These are phyloP conservation scores for Trichoderma erinaceum DNA, from an alignment of 495 filamentous ascomycete species.

Conservation along the genomic window DNA sequence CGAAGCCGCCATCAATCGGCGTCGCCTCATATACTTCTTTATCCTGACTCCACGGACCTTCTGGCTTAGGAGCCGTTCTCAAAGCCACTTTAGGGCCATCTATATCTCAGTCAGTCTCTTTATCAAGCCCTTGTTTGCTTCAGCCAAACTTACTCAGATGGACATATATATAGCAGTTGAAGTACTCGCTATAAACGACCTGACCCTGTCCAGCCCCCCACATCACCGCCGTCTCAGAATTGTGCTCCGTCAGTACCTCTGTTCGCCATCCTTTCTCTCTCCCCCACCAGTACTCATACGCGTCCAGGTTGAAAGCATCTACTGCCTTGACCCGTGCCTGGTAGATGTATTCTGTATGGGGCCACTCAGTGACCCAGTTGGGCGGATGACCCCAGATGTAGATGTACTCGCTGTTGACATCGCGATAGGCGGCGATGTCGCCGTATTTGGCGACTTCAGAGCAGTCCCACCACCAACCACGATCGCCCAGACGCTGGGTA, in stretches of 20 bases:
- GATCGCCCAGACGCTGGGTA: constrained; percentile 26
- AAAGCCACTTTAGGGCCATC: constrained; percentile 23
- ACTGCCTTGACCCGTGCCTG: constrained; percentile 30
- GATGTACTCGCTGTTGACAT: constrained; percentile 30
- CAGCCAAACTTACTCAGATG: constrained; percentile 24
- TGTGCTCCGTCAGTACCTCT: constrained; percentile 24
- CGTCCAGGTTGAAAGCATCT: constrained; percentile 27
- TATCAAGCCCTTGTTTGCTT: not conserved
- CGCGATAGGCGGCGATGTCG: constrained; percentile 31
- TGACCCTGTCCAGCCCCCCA: constrained; percentile 31
- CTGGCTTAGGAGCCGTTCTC: constrained; percentile 25
- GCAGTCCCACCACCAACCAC: constrained; percentile 32
- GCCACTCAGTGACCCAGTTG: constrained; percentile 21
- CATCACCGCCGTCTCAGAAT: constrained; percentile 27
- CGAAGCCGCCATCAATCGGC: constrained; percentile 26
- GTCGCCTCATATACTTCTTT: constrained; percentile 27
- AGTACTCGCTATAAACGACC: constrained; percentile 29
- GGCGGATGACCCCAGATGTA: constrained; percentile 33
- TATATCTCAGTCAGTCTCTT: constrained; percentile 4
- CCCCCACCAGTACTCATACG: constrained; percentile 37
- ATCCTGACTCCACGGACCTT: constrained; percentile 34
- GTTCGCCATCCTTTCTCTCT: constrained; percentile 26
- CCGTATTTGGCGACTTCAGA: constrained; percentile 26
- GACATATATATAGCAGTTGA: constrained; percentile 27
- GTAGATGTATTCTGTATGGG: constrained; percentile 28